Evolutionary conservation across 2,329 filamentous ascomycete genomes (phyloP), one percentile per base, ranked within the genome.

Genomic region (Aspergillus calidoustus): DNA sequence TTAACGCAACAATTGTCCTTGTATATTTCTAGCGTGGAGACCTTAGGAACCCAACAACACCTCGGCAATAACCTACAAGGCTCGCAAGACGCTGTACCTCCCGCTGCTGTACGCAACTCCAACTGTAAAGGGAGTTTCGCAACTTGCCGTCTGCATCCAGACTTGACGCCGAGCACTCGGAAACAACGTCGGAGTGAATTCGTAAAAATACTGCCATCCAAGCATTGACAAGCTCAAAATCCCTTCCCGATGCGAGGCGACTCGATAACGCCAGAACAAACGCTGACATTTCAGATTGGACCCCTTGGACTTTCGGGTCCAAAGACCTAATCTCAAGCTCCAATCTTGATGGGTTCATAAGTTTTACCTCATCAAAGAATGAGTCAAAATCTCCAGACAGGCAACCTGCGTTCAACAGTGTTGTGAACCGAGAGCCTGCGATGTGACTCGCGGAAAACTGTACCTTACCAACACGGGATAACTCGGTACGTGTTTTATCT

Each of bases 181-280:
- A 75, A 15, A 91, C 79, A 17, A 84, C 79, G 63, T 89, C 88
- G 7, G 83, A 84, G 76, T 98, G 94, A 46, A 97, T 80, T 52
- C 89, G 86, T 62, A 99, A 75, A 72, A 98, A 96, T 1, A 98
- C 94, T 2, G 90, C 89, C 93, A 99, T 98, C 94, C 95, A 99
- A 0, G 93, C 92, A 77, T 98, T 93, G 17, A 92, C 91, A 44
- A 99, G 84, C 78, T 99, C 95, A 76, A 96, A 99, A 76, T 98
- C 95, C 52, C 86, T 86, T 66, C 89, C 87, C 54, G 86, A 82
- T 48, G 81, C 79, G 56, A 98, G 80, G 13, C 90, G 84, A 57
- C 81, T 83, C 0, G 91, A 96, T 59, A 99, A 78, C 1, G 93
- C 93, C n/a, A 81, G 77, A 55, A 98, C 88, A 73, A 99, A 99